Conservation (phyloP, 2,329 filamentous ascomycete species). For the Xylaria arbuscula region DNA sequence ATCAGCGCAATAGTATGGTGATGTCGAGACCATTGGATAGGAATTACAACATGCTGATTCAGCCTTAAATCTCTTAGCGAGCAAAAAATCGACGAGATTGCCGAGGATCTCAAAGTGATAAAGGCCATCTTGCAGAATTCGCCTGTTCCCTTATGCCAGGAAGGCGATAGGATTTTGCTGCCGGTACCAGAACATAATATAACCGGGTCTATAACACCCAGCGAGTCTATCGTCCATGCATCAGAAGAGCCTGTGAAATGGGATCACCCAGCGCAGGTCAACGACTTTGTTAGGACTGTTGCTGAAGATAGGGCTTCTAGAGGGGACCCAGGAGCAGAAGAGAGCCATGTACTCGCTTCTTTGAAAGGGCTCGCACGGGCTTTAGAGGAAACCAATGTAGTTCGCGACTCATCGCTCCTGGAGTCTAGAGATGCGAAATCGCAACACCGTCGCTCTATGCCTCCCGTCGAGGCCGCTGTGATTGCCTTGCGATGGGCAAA, state of each 20-base stretch:
- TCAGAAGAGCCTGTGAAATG: slow-evolving; percentile 39
- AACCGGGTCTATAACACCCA: not conserved
- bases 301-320: slow-evolving; percentile 31
- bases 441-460: slow-evolving; percentile 40
- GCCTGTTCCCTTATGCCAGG: not conserved
- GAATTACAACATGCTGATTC: not conserved
- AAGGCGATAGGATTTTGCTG: not conserved
- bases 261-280: slow-evolving; percentile 52
- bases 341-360: slow-evolving; percentile 33
- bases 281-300: slow-evolving; percentile 50
- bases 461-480: slow-evolving; percentile 47
- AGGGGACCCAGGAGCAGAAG: slow-evolving; percentile 24
- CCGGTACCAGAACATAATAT: not conserved
- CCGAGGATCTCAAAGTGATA: slow-evolving; percentile 30
- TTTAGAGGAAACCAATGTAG: slow-evolving; percentile 25
- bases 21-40: not conserved
- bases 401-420: slow-evolving; percentile 19
- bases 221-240: not conserved
- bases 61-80: slow-evolving; percentile 44
- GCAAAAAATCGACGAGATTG: slow-evolving; percentile 53
- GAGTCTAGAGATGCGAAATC: slow-evolving; percentile 24
- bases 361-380: slow-evolving; percentile 30
- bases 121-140: slow-evolving; percentile 44
- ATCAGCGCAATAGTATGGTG: slow-evolving; percentile 52
- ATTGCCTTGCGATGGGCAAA: slow-evolving; percentile 50